Percentiles rank a stretch among this genome's conserved stretches.
phyloP scores from a whole-genome alignment of 495 filamentous ascomycete species.

The Glutinoglossum americanum region DNA sequence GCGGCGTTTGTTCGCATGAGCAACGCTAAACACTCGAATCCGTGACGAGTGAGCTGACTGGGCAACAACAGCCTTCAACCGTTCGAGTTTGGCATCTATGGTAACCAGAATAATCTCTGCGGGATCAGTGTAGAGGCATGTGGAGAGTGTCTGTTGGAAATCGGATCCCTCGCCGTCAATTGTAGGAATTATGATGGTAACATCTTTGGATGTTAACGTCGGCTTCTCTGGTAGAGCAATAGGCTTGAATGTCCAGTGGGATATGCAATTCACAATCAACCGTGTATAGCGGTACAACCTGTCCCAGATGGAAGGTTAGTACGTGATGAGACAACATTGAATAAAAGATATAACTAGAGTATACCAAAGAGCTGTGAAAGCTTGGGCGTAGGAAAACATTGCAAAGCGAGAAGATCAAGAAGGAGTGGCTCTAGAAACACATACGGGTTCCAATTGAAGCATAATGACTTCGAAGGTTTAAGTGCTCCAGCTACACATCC shows the following conservation, averaged over 20 bases:
- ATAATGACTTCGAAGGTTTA: background rate
- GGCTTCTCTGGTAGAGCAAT: conserved; percentile 40
- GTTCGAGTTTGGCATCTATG: conserved; percentile 36
- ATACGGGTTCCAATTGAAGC: background rate
- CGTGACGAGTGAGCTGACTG: conserved; percentile 18
- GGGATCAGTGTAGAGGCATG: conserved; percentile 32
- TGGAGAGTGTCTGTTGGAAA: conserved; percentile 35
- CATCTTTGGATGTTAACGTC: conserved; percentile 41
- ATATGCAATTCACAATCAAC: conserved; percentile 39
- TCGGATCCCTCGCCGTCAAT: conserved; percentile 36
- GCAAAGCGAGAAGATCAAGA: background rate
- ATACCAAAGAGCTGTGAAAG: background rate
- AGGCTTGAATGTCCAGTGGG: conserved; percentile 44
- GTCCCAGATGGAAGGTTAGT: background rate
- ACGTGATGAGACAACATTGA: too few species aligned
- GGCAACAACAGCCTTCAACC: conserved; percentile 28
- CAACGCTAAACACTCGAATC: conserved; percentile 29
- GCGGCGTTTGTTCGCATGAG: too few species aligned
- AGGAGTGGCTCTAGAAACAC: background rate
- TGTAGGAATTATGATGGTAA: conserved; percentile 59
- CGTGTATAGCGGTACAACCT: conserved; percentile 43
- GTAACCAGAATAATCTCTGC: conserved; percentile 39
- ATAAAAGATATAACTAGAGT: too few species aligned
- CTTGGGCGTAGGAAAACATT: background rate
- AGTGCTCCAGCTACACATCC: background rate